Evolutionary conservation across 2,329 filamentous ascomycete genomes (phyloP).

Genomic region (Cercospora canescens): DNA sequence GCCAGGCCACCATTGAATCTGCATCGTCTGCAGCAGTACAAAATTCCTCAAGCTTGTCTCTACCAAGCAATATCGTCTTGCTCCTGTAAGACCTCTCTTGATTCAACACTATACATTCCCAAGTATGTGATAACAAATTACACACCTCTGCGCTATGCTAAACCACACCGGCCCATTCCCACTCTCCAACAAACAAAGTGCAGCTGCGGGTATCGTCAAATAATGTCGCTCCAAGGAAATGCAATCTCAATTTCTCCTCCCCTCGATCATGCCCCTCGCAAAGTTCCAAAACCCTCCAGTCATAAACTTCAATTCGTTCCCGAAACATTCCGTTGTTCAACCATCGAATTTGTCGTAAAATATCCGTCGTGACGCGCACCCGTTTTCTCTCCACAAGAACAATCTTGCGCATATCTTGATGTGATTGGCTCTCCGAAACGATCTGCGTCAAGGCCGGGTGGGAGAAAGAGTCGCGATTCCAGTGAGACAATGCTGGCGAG

Average conservation of each 20-base stretch:
- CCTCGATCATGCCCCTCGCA: slow-evolving; percentile 22
- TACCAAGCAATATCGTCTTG: no score
- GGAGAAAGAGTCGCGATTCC: slow-evolving; percentile 34
- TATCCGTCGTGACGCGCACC: slow-evolving; percentile 9
- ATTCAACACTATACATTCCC: no score
- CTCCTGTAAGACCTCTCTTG: no score
- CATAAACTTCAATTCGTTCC: slow-evolving; percentile 34
- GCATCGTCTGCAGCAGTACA: no score
- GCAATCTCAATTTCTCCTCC: slow-evolving; percentile 20
- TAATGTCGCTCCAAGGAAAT: slow-evolving; percentile 32
- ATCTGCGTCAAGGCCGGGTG: slow-evolving; percentile 21
- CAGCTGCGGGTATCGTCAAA: slow-evolving; percentile 26
- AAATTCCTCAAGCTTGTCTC: no score
- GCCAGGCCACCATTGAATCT: no score
- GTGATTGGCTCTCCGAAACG: slow-evolving; percentile 36
- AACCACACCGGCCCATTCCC: slow-evolving; percentile 7
- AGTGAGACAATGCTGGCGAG: slow-evolving; percentile 24
- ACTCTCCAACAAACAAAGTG: slow-evolving; percentile 25
- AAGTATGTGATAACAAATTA: background rate
- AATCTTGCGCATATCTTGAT: slow-evolving; percentile 33
- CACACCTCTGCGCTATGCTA: background rate
- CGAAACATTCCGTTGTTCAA: slow-evolving; percentile 28
- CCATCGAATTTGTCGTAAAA: slow-evolving; percentile 22
- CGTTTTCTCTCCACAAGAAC: slow-evolving; percentile 35
- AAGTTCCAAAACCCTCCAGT: slow-evolving; percentile 35